phyloP scores from a whole-genome alignment of 2,329 filamentous ascomycete genomes.

The Volutella citrinella region DNA sequence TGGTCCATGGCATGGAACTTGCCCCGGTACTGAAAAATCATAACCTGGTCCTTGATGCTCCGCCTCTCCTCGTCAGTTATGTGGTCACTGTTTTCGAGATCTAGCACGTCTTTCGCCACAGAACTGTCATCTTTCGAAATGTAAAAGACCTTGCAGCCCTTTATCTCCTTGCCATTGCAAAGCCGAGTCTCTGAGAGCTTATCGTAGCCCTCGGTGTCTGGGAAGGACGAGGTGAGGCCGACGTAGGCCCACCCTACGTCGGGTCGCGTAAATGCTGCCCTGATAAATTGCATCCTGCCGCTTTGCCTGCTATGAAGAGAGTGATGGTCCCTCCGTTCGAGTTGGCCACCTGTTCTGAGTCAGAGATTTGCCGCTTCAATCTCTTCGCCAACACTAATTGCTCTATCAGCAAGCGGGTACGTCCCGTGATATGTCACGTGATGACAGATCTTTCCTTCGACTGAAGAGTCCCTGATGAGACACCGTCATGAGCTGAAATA shows the following conservation, averaged over 20 bases:
- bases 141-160: constrained; percentile 59
- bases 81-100: constrained; percentile 31
- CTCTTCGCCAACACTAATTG: too few relatives aligned
- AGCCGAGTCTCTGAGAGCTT: constrained; percentile 34
- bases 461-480: too few relatives aligned
- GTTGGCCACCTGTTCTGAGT: too few relatives aligned
- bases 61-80: constrained; percentile 23
- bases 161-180: constrained; percentile 39
- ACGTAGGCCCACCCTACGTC: constrained; percentile 51
- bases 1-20: constrained; percentile 68
- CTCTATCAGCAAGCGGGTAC: too few relatives aligned
- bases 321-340: too few relatives aligned
- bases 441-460: too few relatives aligned
- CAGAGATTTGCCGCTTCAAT: too few relatives aligned
- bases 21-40: constrained; percentile 62
- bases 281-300: too few relatives aligned
- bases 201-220: constrained; percentile 45
- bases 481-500: too few relatives aligned
- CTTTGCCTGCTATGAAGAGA: too few relatives aligned
- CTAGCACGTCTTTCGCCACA: constrained; percentile 34
- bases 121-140: constrained; percentile 40
- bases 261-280: too few relatives aligned
- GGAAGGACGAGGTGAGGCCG: constrained; percentile 53
- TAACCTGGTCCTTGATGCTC: constrained; percentile 55
- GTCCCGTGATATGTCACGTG: too few relatives aligned